Percentiles rank a stretch among this genome's conserved stretches.
phyloP scores from a whole-genome alignment of 2,329 filamentous ascomycete species.

The Neonectria punicea region DNA sequence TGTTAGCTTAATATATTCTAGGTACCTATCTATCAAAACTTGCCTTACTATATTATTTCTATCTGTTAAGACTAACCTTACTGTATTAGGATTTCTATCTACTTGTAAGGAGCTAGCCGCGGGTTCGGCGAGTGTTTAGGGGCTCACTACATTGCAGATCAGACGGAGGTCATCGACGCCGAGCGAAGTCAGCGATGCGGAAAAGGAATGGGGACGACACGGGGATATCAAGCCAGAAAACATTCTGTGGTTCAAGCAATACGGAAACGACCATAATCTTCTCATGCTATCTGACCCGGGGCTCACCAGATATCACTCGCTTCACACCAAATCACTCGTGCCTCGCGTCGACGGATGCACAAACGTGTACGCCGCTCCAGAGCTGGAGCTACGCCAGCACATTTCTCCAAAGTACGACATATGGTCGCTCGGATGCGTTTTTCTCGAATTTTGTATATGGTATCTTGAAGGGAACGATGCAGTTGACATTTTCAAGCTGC shows the following conservation, averaged over 20 bases:
- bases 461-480: neutral
- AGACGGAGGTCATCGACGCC: too few species aligned
- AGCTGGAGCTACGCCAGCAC: neutral
- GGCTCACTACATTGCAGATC: too few species aligned
- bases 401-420: slow-evolving; percentile 3
- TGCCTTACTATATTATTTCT: too few species aligned
- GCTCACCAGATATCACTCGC: neutral
- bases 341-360: neutral
- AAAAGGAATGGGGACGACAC: neutral
- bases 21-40: too few species aligned
- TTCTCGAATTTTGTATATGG: slow-evolving; percentile 2
- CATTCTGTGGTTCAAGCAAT: neutral
- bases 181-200: neutral
- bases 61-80: too few species aligned
- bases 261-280: neutral
- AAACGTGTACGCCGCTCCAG: neutral
- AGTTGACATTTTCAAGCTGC: neutral
- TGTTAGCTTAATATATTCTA: too few species aligned
- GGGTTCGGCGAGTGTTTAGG: too few species aligned
- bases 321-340: neutral
- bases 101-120: too few species aligned
- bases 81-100: too few species aligned
- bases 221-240: slow-evolving; percentile 8
- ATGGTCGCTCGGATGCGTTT: slow-evolving; percentile 11
- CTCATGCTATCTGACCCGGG: slow-evolving; percentile 1